Evolutionary conservation across 176 grass and related monocot genomes (phyloP).

Genomic region (Carex kokanica): DNA sequence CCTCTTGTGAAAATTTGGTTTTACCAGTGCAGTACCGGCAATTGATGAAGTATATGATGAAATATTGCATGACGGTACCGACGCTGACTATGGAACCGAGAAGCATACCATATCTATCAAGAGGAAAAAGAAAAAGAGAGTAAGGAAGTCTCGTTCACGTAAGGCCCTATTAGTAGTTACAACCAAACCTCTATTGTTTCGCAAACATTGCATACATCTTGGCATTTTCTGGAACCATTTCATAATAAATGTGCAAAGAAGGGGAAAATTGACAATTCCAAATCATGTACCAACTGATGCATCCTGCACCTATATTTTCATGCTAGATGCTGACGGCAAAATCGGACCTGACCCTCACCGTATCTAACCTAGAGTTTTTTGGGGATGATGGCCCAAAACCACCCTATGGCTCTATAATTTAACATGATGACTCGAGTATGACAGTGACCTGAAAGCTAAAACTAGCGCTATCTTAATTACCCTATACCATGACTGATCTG

Average conservation of each 20-base stretch:
- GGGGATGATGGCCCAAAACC: background rate
- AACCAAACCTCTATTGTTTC: background rate
- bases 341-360: background rate
- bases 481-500: background rate
- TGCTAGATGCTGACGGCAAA: background rate
- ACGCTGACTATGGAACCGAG: conserved; percentile 34
- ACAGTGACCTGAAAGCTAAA: background rate
- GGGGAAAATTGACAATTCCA: background rate
- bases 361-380: background rate
- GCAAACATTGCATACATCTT: background rate
- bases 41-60: conserved; percentile 37
- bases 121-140: conserved; percentile 69
- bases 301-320: background rate
- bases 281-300: background rate
- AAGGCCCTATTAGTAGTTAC: conserved; percentile 42
- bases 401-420: background rate
- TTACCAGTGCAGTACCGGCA: conserved; percentile 44
- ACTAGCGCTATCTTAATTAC: background rate
- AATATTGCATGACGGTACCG: conserved; percentile 24
- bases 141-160: conserved; percentile 64
- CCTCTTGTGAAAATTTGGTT: conserved; percentile 27
- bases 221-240: background rate
- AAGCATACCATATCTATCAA: conserved; percentile 1
- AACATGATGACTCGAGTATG: background rate
- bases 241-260: conserved; percentile 12